phyloP scores from a whole-genome alignment of 805 yeast genomes.

The Kodamaea lidongshanica region DNA sequence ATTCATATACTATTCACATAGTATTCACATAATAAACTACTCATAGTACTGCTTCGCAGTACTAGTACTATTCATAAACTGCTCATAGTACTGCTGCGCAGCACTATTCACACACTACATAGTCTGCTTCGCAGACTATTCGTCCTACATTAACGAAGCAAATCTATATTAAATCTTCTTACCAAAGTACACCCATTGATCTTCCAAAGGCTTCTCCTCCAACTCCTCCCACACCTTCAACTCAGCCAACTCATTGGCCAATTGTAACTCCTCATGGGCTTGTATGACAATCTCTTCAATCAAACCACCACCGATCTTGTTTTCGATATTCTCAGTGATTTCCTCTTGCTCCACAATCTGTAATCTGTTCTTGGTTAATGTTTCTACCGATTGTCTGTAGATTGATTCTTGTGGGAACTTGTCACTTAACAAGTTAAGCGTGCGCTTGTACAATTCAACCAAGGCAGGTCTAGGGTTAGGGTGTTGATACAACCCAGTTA shows the following conservation, averaged over 20 bases:
- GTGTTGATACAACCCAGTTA: constrained; percentile 72
- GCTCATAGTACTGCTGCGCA: too few relatives aligned
- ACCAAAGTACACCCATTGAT: constrained; percentile 81
- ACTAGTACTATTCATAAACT: too few relatives aligned
- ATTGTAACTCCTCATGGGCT: constrained; percentile 71
- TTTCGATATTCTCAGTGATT: constrained; percentile 60
- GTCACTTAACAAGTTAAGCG: constrained; percentile 50
- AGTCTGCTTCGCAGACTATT: too few relatives aligned
- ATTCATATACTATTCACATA: too few relatives aligned
- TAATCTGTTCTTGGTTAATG: constrained; percentile 64
- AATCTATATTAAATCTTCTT: constrained; percentile 41
- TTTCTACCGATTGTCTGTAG: constrained; percentile 68
- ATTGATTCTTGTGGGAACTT: constrained; percentile 69
- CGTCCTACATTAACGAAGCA: too few relatives aligned
- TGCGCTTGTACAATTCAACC: constrained; percentile 61
- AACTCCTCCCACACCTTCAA: constrained; percentile 75
- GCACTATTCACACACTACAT: too few relatives aligned
- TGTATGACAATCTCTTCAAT: constrained; percentile 78
- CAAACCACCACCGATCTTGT: constrained; percentile 72
- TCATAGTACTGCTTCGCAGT: too few relatives aligned
- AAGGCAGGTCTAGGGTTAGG: constrained; percentile 82
- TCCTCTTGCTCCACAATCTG: constrained; percentile 58
- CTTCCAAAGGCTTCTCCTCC: constrained; percentile 71
- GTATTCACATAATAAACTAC: too few relatives aligned
- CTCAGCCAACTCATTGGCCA: constrained; percentile 61